A percentile compares a stretch with the other conserved stretches of the same genome.
Conservation (phyloP, 2,329 filamentous ascomycete genomes). For the Arthrobotrys conoides region DNA sequence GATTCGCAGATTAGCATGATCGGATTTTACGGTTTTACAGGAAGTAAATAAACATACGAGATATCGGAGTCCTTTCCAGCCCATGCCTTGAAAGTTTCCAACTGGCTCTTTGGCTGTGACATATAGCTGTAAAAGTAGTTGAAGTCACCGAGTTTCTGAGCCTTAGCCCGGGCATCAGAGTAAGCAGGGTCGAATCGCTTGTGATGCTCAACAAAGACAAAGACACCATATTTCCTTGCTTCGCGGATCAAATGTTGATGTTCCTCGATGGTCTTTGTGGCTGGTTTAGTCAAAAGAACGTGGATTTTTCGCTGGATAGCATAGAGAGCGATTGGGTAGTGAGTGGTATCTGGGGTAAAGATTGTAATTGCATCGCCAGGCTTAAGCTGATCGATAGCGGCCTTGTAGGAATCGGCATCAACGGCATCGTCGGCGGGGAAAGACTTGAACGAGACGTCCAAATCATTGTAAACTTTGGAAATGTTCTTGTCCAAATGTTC, state of each 20-base stretch:
- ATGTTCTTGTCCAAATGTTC: constrained; percentile 91
- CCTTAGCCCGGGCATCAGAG: constrained; percentile 84
- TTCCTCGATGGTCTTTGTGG: constrained; percentile 85
- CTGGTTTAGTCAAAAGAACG: constrained; percentile 94
- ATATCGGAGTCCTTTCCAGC: constrained; percentile 93
- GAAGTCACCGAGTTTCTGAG: constrained; percentile 86
- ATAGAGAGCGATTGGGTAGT: constrained; percentile 92
- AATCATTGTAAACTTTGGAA: constrained; percentile 84
- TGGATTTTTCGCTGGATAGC: constrained; percentile 90
- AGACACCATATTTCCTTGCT: constrained; percentile 81
- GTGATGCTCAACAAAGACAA: constrained; percentile 95
- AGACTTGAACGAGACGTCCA: constrained; percentile 88
- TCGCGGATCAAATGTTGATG: constrained; percentile 82
- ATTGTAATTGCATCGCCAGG: constrained; percentile 92
- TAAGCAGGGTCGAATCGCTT: constrained; percentile 96
- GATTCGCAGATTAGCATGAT: not conserved
- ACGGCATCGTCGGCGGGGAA: constrained; percentile 81
- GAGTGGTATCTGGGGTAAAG: constrained; percentile 94
- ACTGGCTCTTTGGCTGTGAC: constrained; percentile 90
- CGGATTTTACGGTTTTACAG: not conserved
- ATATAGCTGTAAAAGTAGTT: constrained; percentile 99
- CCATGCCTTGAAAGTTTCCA: constrained; percentile 96
- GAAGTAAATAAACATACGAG: constrained; percentile 51
- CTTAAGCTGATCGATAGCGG: constrained; percentile 84
- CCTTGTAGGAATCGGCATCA: constrained; percentile 87